Evolutionary conservation across 176 grass and related monocot species (phyloP).

Genomic region (Eragrostis nindensis): DNA sequence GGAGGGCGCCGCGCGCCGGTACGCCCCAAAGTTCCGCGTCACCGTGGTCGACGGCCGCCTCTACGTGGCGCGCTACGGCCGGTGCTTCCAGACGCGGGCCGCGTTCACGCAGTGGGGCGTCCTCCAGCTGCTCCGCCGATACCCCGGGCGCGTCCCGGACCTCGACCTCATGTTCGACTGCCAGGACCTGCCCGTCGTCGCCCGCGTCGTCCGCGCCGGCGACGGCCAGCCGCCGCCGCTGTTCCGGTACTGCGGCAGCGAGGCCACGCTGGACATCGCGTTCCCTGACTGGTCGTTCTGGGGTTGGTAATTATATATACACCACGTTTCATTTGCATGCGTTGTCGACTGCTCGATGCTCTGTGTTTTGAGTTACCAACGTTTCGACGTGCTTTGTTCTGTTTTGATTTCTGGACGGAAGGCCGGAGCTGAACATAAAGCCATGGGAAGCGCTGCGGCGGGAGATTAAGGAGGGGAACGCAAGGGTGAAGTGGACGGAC

Average conservation of each 20-base stretch:
- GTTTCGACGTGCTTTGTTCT: background rate
- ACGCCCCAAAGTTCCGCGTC: conserved; percentile 52
- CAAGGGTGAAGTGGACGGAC: conserved; percentile 54
- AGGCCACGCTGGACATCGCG: conserved; percentile 54
- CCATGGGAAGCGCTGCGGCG: conserved; percentile 62
- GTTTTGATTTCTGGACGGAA: conserved; percentile 18
- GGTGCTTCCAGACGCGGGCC: conserved; percentile 52
- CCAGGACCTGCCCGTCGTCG: conserved; percentile 55
- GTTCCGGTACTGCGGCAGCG: conserved; percentile 64
- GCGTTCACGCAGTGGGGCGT: conserved; percentile 63
- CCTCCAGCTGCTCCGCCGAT: conserved; percentile 68
- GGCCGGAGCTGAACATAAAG: conserved; percentile 87
- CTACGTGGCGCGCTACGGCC: conserved; percentile 48
- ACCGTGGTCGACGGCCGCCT: conserved; percentile 40
- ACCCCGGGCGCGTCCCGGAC: conserved; percentile 57
- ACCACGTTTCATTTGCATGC: background rate
- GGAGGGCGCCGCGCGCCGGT: conserved; percentile 33
- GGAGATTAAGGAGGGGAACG: conserved; percentile 50
- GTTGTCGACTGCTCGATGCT: too few relatives aligned
- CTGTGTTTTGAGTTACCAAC: background rate
- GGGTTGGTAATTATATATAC: conserved; percentile 71
- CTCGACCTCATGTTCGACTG: conserved; percentile 73
- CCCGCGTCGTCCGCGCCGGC: background rate
- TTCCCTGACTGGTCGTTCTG: conserved; percentile 81
- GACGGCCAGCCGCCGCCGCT: conserved; percentile 28